A percentile compares a stretch with the other conserved stretches of the same genome.
These are phyloP conservation scores for Oxyria digyna DNA, from an alignment of 148 eudicot genomes.

Conservation along the genomic window DNA sequence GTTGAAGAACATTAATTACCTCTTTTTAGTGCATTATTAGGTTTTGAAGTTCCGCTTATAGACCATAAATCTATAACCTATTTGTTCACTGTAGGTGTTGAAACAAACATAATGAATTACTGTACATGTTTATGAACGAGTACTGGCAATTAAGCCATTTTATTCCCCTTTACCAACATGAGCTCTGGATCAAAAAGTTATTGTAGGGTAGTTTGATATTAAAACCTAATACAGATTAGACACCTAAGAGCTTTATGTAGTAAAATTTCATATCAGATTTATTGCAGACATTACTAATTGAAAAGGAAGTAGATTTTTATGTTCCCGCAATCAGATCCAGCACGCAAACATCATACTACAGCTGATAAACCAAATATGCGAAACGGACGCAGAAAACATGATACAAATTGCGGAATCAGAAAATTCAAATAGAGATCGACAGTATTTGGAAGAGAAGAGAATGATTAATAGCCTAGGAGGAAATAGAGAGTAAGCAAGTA, in stretches of 20 bases:
- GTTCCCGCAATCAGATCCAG: not conserved
- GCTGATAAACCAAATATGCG: not conserved
- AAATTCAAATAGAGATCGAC: not conserved
- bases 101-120: not conserved
- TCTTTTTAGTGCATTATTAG: constrained; percentile 27
- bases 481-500: not conserved
- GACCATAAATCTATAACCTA: not conserved
- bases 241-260: not conserved
- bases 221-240: not conserved
- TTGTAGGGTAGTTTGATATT: not conserved
- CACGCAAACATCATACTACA: not conserved
- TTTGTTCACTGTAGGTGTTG: not conserved
- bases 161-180: not conserved
- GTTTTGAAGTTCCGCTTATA: constrained; percentile 17
- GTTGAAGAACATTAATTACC: constrained; percentile 71
- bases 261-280: not conserved
- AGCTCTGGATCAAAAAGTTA: not conserved
- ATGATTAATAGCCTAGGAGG: not conserved
- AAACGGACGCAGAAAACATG: not conserved
- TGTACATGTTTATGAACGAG: not conserved
- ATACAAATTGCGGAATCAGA: not conserved
- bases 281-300: not conserved
- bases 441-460: not conserved
- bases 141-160: not conserved
- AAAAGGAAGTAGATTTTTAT: not conserved